Conservation (phyloP, 2,329 filamentous ascomycete genomes). For the Graphilbum sp. region DNA sequence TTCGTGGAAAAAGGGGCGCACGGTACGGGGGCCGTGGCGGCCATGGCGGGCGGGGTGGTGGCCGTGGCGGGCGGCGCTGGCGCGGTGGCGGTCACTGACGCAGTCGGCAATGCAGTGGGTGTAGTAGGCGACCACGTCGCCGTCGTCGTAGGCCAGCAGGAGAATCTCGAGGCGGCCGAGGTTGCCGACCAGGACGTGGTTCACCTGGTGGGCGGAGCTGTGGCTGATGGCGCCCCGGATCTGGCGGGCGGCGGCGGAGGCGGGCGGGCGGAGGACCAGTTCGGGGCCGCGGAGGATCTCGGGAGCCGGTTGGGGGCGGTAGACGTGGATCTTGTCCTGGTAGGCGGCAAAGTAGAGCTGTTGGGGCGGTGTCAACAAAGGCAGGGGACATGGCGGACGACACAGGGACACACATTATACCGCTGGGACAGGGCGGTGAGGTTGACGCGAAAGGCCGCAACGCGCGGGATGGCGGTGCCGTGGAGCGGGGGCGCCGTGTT, state of each 20-base stretch:
- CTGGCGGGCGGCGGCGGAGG: slow-evolving; percentile 19
- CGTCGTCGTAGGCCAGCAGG: slow-evolving; percentile 53
- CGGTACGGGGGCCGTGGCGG: not conserved
- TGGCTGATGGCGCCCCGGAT: slow-evolving; percentile 37
- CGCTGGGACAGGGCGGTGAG: slow-evolving; percentile 40
- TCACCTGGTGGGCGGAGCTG: slow-evolving; percentile 42
- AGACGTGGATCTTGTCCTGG: slow-evolving; percentile 39
- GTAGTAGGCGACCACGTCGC: slow-evolving; percentile 58
- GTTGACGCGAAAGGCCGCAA: slow-evolving; percentile 28
- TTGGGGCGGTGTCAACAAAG: slow-evolving; percentile 14
- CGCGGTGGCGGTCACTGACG: slow-evolving; percentile 15
- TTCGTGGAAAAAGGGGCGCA: slow-evolving; percentile 47
- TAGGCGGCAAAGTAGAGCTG: slow-evolving; percentile 48
- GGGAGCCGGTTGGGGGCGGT: slow-evolving; percentile 28
- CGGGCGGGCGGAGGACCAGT: slow-evolving; percentile 29
- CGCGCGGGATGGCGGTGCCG: slow-evolving; percentile 11
- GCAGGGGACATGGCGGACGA: not conserved
- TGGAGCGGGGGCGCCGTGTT: not conserved
- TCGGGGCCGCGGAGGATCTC: slow-evolving; percentile 35
- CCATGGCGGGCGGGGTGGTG: slow-evolving; percentile 3
- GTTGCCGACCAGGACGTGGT: slow-evolving; percentile 52
- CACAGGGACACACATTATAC: slow-evolving; percentile 29
- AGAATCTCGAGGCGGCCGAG: slow-evolving; percentile 56
- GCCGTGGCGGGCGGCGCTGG: not conserved
- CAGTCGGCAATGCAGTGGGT: slow-evolving; percentile 33